Conservation (phyloP, 2,329 filamentous ascomycete genomes). For the Ophiostoma populinum region DNA sequence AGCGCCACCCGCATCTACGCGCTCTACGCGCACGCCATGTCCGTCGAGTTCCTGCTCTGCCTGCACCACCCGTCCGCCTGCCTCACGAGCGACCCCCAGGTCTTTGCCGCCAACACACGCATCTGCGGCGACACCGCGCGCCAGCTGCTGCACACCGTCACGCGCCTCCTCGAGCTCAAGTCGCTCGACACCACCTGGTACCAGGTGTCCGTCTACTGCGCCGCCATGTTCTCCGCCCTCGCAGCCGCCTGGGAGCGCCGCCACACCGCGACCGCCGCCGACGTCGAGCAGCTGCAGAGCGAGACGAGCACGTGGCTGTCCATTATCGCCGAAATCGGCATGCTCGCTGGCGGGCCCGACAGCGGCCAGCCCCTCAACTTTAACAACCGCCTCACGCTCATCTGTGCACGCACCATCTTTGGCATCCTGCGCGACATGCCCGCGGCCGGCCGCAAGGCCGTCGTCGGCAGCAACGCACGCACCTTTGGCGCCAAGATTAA, state of each 20-base stretch:
- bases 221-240: conserved; percentile 55
- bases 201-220: conserved; percentile 52
- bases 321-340: conserved; percentile 48
- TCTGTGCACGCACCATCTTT: conserved; percentile 32
- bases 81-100: conserved; percentile 32
- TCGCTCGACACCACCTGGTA: conserved; percentile 67
- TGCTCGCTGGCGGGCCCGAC: conserved; percentile 13
- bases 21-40: conserved; percentile 35
- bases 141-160: conserved; percentile 43
- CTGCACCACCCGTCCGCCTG: conserved; percentile 45
- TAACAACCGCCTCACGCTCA: conserved; percentile 25
- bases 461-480: conserved; percentile 3
- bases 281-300: conserved; percentile 40
- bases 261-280: conserved; percentile 36
- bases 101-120: conserved; percentile 43
- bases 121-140: conserved; percentile 50
- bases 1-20: conserved; percentile 30
- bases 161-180: conserved; percentile 43
- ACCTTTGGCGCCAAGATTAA: background rate
- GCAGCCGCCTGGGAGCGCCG: conserved; percentile 53
- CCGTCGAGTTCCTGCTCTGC: conserved; percentile 40
- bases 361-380: conserved; percentile 23
- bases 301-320: conserved; percentile 56
- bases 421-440: conserved; percentile 35
- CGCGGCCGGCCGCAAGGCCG: conserved; percentile 10